These are phyloP conservation scores for Phytophthora nicotianae DNA, from an alignment of 352 stramenopile genomes.

Conservation along the genomic window DNA sequence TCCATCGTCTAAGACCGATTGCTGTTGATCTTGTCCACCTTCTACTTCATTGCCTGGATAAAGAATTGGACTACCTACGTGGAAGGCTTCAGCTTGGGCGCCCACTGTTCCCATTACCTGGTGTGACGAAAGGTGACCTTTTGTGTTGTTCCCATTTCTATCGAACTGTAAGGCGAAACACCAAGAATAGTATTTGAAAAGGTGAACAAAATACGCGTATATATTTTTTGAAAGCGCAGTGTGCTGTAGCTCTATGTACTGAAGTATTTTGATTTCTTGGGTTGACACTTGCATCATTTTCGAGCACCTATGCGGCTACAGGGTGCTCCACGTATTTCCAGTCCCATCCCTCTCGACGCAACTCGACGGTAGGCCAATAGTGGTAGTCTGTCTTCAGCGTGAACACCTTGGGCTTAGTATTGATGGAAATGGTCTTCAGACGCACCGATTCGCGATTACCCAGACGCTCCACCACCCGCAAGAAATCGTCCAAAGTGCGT, in stretches of 20 bases:
- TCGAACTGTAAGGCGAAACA: neutral
- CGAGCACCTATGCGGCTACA: conserved; percentile 8
- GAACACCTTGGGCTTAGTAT: conserved; percentile 90
- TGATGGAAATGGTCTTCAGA: conserved; percentile 91
- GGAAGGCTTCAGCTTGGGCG: conserved; percentile 22
- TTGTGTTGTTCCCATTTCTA: too few relatives aligned
- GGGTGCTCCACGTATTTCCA: conserved; percentile 70
- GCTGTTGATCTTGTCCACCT: neutral
- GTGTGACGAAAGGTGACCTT: too few relatives aligned
- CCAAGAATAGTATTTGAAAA: conserved; percentile 21
- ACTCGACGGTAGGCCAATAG: conserved; percentile 91
- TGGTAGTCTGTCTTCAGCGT: conserved; percentile 92
- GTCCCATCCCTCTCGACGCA: conserved; percentile 65
- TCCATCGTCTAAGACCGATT: conserved; percentile 6
- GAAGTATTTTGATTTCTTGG: conserved; percentile 8
- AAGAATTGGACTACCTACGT: neutral
- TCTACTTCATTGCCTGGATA: neutral
- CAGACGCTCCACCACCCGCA: conserved; percentile 81
- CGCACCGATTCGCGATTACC: conserved; percentile 84
- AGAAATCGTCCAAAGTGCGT: conserved; percentile 82
- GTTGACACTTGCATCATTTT: conserved; percentile 1
- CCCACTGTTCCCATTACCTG: conserved; percentile 24
- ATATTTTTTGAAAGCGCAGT: conserved; percentile 12
- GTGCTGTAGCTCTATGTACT: conserved; percentile 18
- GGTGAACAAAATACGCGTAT: conserved; percentile 7